These are phyloP conservation scores for Ganoderma multipileum DNA, from an alignment of 1,284 basidiomycete species.

Conservation along the genomic window DNA sequence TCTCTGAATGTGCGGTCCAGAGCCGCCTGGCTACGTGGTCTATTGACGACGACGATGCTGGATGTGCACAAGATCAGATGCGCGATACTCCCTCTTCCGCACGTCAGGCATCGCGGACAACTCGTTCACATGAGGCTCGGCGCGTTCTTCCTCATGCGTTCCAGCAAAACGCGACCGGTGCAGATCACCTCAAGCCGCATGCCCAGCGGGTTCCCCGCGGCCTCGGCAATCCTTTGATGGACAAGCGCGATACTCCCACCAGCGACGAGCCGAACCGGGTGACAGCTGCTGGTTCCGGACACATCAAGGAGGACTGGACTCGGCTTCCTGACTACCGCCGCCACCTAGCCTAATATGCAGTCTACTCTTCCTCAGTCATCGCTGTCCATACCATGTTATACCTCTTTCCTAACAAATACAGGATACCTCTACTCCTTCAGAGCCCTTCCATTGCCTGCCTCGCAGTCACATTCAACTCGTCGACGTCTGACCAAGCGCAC, in stretches of 20 bases:
- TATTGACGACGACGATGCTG: constrained; percentile 25
- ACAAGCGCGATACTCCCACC: background rate
- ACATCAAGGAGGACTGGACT: constrained; percentile 8
- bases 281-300: background rate
- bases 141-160: background rate
- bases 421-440: background rate
- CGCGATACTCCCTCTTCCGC: background rate
- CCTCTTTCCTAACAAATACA: background rate
- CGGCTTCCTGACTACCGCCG: constrained; percentile 15
- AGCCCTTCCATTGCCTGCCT: no score
- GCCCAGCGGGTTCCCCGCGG: background rate
- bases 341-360: background rate
- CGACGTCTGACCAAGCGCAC: background rate
- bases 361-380: background rate
- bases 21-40: constrained; percentile 39
- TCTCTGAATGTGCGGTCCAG: constrained; percentile 38
- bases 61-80: constrained; percentile 13
- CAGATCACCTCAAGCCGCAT: background rate
- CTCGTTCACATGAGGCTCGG: background rate
- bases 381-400: background rate
- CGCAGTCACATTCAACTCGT: no score
- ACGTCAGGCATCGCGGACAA: no score
- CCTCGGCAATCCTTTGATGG: background rate
- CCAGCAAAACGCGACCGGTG: background rate
- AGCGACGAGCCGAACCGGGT: background rate